These are phyloP conservation scores for Xylaria nigripes DNA, from an alignment of 495 filamentous ascomycete species.

Conservation along the genomic window DNA sequence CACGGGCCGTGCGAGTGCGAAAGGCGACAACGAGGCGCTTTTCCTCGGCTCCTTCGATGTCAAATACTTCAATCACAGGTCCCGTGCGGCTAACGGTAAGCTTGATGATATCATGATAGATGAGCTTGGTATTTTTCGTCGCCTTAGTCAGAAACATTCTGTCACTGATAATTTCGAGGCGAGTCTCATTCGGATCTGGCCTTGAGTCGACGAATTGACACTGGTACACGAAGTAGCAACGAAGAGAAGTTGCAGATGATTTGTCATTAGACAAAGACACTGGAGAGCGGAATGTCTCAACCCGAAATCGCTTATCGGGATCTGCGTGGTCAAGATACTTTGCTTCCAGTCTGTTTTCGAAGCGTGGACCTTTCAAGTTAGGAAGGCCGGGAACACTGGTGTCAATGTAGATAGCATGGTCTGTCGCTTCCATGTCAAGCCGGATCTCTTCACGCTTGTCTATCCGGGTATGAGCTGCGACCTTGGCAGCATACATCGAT, in stretches of 20 bases:
- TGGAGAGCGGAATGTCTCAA: constrained; percentile 94
- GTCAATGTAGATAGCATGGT: constrained; percentile 98
- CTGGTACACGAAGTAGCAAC: constrained; percentile 98
- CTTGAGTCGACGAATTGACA: constrained; percentile 75
- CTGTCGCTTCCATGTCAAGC: constrained; percentile 85
- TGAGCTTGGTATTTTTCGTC: constrained; percentile 85
- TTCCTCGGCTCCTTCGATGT: constrained; percentile 83
- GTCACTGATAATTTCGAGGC: constrained; percentile 85
- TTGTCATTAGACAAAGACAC: constrained; percentile 49
- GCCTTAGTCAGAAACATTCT: constrained; percentile 92
- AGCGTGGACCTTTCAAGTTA: constrained; percentile 66
- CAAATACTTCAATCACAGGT: constrained; percentile 95
- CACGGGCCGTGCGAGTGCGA: constrained; percentile 83
- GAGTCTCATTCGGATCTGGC: constrained; percentile 67
- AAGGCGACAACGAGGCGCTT: constrained; percentile 92
- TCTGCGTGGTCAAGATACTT: constrained; percentile 80
- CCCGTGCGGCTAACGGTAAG: constrained; percentile 74
- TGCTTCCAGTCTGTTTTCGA: constrained; percentile 86
- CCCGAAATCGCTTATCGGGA: constrained; percentile 63
- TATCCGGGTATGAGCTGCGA: constrained; percentile 87
- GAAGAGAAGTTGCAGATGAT: constrained; percentile 63
- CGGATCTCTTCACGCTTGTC: constrained; percentile 92
- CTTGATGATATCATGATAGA: constrained; percentile 89
- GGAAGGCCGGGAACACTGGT: constrained; percentile 83
- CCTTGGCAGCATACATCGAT: constrained; percentile 93